Percentiles rank a stretch among this genome's conserved stretches.
Conservation (phyloP, 2,329 filamentous ascomycete genomes). For the Exophiala oligosperma region DNA sequence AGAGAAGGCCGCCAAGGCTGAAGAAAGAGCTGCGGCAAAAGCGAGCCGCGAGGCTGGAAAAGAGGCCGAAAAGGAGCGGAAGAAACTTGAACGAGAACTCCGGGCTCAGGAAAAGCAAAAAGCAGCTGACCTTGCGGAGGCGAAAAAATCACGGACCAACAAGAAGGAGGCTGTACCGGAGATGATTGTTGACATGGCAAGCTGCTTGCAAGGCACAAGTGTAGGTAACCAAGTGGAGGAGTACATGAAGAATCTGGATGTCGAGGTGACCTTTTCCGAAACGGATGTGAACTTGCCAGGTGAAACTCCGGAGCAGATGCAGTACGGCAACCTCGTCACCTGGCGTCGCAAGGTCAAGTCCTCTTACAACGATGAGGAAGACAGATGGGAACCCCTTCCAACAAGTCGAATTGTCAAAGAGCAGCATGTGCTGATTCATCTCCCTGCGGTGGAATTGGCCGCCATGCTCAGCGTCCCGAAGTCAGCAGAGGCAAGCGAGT, state of each 20-base stretch:
- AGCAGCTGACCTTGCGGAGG: conserved; percentile 67
- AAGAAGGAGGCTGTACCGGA: conserved; percentile 72
- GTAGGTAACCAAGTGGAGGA: conserved; percentile 46
- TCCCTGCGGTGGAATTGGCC: conserved; percentile 67
- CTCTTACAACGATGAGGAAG: conserved; percentile 60
- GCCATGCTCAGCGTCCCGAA: conserved; percentile 46
- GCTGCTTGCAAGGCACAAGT: conserved; percentile 51
- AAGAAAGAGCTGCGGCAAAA: conserved; percentile 51
- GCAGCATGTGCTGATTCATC: conserved; percentile 61
- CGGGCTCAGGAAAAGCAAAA: conserved; percentile 64
- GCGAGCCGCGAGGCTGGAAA: conserved; percentile 56
- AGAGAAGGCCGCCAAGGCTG: conserved; percentile 45
- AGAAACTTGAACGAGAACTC: conserved; percentile 50
- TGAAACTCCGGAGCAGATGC: conserved; percentile 38
- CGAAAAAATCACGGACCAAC: conserved; percentile 71
- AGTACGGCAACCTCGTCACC: conserved; percentile 52
- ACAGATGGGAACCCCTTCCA: conserved; percentile 65
- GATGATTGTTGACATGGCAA: conserved; percentile 73
- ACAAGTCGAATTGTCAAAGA: conserved; percentile 50
- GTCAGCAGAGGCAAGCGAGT: conserved; percentile 27
- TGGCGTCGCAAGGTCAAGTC: conserved; percentile 70
- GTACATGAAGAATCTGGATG: conserved; percentile 43
- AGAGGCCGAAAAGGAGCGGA: conserved; percentile 55
- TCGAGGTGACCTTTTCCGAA: conserved; percentile 39
- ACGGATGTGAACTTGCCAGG: conserved; percentile 30